Base-by-base conservation (phyloP, 208 protist species). In the Crithidia thermophila region DNA sequence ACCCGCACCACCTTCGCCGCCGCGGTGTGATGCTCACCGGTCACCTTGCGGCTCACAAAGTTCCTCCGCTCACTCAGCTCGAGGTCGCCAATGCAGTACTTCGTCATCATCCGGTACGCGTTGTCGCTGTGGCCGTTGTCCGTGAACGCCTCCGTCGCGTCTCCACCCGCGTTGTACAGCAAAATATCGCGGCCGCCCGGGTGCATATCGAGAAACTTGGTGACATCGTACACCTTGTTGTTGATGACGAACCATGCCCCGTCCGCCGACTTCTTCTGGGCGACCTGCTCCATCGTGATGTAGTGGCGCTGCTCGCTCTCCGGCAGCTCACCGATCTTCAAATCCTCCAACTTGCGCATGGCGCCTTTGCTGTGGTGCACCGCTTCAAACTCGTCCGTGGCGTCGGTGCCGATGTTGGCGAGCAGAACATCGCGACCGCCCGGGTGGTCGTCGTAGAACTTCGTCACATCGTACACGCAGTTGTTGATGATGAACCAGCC, bases 201-300 rank as follows among this genome's bases (percentile, higher is more conserved):
- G 62, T 97, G 91, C 30, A 81, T 47, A 34, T 91, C 77, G 33
- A 87, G 60, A 72, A 94, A 97, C 30, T 53, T 33, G 20, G 83
- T 93, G 4, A 95, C 64, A 55, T 94, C 81, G 68, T 94, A 94
- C 43, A 95, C 89, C 36, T 92, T 95, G 74, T 91, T 92, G 66
- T 93, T 72, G 62, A 97, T 88, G 34, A 85, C 68, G n/a, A 93
- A 69, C 85, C 85, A 95, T 23, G 75, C 79, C n/a, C 61, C 50
- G 23, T 75, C 43, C 4, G 51, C 63, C 4, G 68, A 82, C 51
- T 82, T 79, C 46, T 89, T 72, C 31, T 46, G 34, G 28, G 56
- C 55, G 16, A 88, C 68, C 16, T 84, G 55, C 1, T 52, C 33
- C 70, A 77, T 67, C 28, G 74, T 46, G 31, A 82, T 77, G 66